These are phyloP conservation scores for Bisporella sp. DNA, from an alignment of 2,329 filamentous ascomycete species.

Conservation along the genomic window DNA sequence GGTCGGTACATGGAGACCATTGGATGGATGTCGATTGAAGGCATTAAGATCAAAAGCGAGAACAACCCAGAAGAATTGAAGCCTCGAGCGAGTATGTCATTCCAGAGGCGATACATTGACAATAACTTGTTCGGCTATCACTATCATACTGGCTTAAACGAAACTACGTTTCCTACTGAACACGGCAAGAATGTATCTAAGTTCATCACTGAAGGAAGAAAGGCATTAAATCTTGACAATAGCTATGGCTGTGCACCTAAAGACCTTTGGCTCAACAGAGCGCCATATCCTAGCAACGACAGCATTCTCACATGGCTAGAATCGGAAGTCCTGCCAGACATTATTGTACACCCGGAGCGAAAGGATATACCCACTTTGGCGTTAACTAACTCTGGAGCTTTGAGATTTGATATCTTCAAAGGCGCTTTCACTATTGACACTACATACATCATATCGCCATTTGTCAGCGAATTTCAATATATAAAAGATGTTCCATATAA, in stretches of 20 bases:
- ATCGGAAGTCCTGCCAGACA: conserved; percentile 63
- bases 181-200: conserved; percentile 65
- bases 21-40: conserved; percentile 83
- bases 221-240: conserved; percentile 63
- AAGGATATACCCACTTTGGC: conserved; percentile 59
- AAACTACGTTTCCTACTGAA: conserved; percentile 66
- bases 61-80: conserved; percentile 22
- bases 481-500: conserved; percentile 76
- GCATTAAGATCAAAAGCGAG: conserved; percentile 31
- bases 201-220: conserved; percentile 63
- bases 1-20: conserved; percentile 94
- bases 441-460: conserved; percentile 81
- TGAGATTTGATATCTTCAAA: conserved; percentile 94
- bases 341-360: conserved; percentile 51
- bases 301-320: conserved; percentile 82
- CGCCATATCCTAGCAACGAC: conserved; percentile 62
- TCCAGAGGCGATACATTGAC: conserved; percentile 81
- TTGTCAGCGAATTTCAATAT: conserved; percentile 70
- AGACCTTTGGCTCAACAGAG: conserved; percentile 74
- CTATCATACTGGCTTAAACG: conserved; percentile 70
- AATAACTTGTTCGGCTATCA: conserved; percentile 84
- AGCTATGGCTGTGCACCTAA: conserved; percentile 77
- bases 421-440: conserved; percentile 85
- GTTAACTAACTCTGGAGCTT: conserved; percentile 81
- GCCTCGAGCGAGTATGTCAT: conserved; percentile 41